These are phyloP conservation scores for Austroboletus sp. DNA, from an alignment of 1,284 basidiomycete species.

Conservation along the genomic window DNA sequence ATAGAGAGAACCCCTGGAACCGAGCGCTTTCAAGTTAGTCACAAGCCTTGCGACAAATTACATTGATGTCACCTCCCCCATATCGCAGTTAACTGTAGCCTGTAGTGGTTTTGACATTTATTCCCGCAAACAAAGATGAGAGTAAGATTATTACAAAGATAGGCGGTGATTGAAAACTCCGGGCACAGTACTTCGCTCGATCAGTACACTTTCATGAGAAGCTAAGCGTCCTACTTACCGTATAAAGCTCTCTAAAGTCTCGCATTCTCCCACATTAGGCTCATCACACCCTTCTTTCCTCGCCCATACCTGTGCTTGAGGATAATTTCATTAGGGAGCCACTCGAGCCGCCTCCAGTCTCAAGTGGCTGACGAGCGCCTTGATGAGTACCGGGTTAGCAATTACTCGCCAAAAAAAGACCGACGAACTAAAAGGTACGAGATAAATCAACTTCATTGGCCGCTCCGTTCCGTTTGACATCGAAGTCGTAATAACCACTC, in stretches of 20 bases:
- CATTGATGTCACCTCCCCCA: constrained; percentile 47
- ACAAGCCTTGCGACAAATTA: not conserved
- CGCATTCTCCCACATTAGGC: constrained; percentile 24
- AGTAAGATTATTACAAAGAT: not conserved
- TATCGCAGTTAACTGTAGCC: constrained; percentile 56
- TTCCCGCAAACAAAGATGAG: not conserved
- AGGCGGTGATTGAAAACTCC: not conserved
- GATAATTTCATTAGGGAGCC: constrained; percentile 64
- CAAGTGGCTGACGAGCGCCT: constrained; percentile 69
- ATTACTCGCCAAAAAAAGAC: constrained; percentile 51
- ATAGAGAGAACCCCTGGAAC: constrained; percentile 49
- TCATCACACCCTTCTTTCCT: constrained; percentile 25
- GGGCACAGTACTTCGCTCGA: not conserved
- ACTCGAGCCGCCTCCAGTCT: constrained; percentile 74
- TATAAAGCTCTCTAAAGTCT: constrained; percentile 12
- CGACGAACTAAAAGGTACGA: not conserved
- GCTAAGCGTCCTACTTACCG: constrained; percentile 1
- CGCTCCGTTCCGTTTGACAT: constrained; percentile 48
- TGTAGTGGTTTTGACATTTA: constrained; percentile 28
- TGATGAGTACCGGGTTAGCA: constrained; percentile 71
- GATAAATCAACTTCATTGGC: constrained; percentile 18
- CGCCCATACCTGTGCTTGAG: constrained; percentile 34
- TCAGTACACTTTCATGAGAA: not conserved
- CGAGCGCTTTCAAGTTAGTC: constrained; percentile 1
- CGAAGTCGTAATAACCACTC: constrained; percentile 68